Base-by-base conservation (phyloP, 2,329 filamentous ascomycete species). In the Davidsoniella neocaledoniae region DNA sequence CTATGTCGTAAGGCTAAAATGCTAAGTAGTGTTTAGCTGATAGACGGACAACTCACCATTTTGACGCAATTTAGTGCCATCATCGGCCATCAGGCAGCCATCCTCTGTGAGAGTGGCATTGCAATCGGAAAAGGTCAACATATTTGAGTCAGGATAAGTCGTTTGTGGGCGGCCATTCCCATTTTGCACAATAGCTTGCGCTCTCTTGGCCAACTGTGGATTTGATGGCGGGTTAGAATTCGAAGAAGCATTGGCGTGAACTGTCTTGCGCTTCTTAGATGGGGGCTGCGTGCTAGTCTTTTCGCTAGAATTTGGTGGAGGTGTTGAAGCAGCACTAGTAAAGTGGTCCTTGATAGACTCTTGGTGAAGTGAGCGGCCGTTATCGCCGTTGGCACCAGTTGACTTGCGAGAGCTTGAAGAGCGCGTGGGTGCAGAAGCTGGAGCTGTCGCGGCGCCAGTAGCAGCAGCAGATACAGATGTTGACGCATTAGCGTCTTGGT, bases 191-290 rank as follows among this genome's bases (percentile, higher is more conserved):
- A 51, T 43, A 23, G 50, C 45, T 14, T 52, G 42, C 12, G 38
- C 37, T 43, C 47, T 36, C 38, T 42, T 46, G 39, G 49, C 49
- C 12, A 41, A 42, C 43, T 42, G 43, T 21, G 43, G 52, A 40
- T 53, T 49, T 37, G 46, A 21, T 33, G 40, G 50, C 23, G 37
- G 39, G 36, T 38, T 51, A 17, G 57, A 56, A 6, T 58, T 60
- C 53, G 55, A 54, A 10, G 59, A 50, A 49, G 53, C 48, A 48
- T 57, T 57, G 51, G 55, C 49, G 48, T 57, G 60, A 58, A 79
- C 74, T 57, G 86, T 83, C 68, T 95, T 95, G 63, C 88, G 83
- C 70, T 94, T 94, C 65, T 88, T 87, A 36, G 81, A 76, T 23
- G 73, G 67, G 52, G 70, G 64, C 39, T 67, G 63, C 46, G 68